Evolutionary conservation across 2,329 filamentous ascomycete genomes (phyloP).

Genomic region (Fusarium tjaetaba): DNA sequence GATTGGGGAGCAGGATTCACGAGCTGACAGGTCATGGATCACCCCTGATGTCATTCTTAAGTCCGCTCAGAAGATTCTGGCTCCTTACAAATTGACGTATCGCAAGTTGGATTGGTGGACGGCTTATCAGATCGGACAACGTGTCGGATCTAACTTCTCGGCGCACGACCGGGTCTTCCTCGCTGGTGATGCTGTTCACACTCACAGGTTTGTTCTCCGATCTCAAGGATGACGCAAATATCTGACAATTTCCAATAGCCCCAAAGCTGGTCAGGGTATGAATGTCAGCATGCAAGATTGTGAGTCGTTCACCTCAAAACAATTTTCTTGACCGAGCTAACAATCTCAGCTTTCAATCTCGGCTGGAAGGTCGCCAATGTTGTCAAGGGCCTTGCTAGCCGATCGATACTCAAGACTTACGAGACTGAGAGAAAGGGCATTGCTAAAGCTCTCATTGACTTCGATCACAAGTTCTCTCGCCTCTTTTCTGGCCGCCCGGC

Average conservation of each 20-base stretch:
- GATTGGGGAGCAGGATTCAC: conserved; percentile 49
- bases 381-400: conserved; percentile 54
- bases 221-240: fast-evolving
- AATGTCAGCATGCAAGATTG: conserved; percentile 76
- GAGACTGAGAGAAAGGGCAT: conserved; percentile 64
- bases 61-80: conserved; percentile 70
- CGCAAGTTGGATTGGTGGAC: conserved; percentile 61
- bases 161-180: conserved; percentile 71
- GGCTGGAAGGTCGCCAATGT: conserved; percentile 66
- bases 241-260: conserved; percentile 37
- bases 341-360: conserved; percentile 52
- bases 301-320: background rate
- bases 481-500: conserved; percentile 62
- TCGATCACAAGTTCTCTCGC: conserved; percentile 67
- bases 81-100: conserved; percentile 73
- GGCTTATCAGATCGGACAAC: conserved; percentile 69
- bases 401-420: conserved; percentile 60
- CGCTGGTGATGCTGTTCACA: conserved; percentile 72
- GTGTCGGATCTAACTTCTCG: conserved; percentile 67
- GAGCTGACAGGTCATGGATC: conserved; percentile 66
- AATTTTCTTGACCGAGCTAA: background rate
- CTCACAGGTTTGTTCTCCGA: conserved; percentile 46
- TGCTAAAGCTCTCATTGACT: conserved; percentile 72
- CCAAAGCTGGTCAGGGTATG: conserved; percentile 77
- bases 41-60: conserved; percentile 71